Evolutionary conservation across 768 basidiomycete genomes (phyloP).

Genomic region (Amanita molliuscula): DNA sequence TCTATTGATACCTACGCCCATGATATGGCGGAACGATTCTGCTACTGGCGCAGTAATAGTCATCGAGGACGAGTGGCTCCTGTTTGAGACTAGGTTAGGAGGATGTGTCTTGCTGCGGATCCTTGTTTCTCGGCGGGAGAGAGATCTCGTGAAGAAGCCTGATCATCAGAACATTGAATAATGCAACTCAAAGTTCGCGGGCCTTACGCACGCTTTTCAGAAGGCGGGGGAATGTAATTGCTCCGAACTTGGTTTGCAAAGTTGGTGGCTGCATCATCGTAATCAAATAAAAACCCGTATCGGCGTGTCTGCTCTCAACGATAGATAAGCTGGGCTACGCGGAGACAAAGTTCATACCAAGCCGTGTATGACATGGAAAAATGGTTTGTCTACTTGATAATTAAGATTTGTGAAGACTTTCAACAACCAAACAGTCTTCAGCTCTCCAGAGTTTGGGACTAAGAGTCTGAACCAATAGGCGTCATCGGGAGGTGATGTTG

Average conservation of each 20-base stretch:
- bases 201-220: slow-evolving; percentile 16
- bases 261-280: slow-evolving; percentile 35
- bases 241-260: slow-evolving; percentile 29
- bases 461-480: slow-evolving; percentile 56
- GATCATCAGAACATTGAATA: not conserved
- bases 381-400: slow-evolving; percentile 79
- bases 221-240: slow-evolving; percentile 11
- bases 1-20: slow-evolving; percentile 50
- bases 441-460: slow-evolving; percentile 35
- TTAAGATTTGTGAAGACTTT: slow-evolving; percentile 48
- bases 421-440: slow-evolving; percentile 59
- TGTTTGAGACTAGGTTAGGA: not conserved
- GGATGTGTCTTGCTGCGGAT: not conserved
- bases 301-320: slow-evolving; percentile 43
- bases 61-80: slow-evolving; percentile 26
- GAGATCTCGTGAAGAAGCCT: not conserved
- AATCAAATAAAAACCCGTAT: slow-evolving; percentile 42
- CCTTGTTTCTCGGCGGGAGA: not conserved
- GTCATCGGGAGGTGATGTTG: not conserved
- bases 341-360: slow-evolving; percentile 43
- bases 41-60: slow-evolving; percentile 39
- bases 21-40: slow-evolving; percentile 54
- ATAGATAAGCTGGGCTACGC: slow-evolving; percentile 30
- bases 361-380: slow-evolving; percentile 86
- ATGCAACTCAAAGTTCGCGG: slow-evolving; percentile 3